Evolutionary conservation across 2,329 filamentous ascomycete species (phyloP).

Genomic region (Claviceps capensis): DNA sequence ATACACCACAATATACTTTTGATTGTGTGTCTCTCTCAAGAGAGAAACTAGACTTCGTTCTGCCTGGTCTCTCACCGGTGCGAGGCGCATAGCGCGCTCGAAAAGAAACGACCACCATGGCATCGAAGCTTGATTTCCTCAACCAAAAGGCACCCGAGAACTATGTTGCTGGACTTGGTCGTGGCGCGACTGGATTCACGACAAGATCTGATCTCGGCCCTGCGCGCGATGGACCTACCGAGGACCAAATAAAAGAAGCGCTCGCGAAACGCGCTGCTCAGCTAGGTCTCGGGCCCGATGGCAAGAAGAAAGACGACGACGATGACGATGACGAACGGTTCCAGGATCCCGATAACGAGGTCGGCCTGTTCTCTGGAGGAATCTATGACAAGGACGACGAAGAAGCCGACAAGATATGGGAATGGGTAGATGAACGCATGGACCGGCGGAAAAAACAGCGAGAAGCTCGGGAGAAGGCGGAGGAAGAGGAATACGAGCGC

Average conservation of each 20-base stretch:
- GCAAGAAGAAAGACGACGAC: constrained; percentile 59
- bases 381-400: constrained; percentile 97
- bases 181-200: constrained; percentile 95
- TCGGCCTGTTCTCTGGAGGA: constrained; percentile 86
- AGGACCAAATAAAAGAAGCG: constrained; percentile 96
- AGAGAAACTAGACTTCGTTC: neutral
- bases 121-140: constrained; percentile 64
- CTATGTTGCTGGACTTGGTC: constrained; percentile 90
- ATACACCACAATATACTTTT: no score
- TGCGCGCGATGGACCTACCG: constrained; percentile 84
- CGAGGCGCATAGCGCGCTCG: constrained; percentile 3
- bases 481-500: constrained; percentile 87
- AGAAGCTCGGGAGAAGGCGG: constrained; percentile 85
- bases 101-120: constrained; percentile 15
- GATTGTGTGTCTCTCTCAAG: no score
- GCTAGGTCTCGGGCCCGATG: constrained; percentile 56
- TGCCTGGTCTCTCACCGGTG: neutral
- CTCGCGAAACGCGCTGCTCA: constrained; percentile 85
- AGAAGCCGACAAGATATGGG: constrained; percentile 92
- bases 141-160: constrained; percentile 76
- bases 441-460: constrained; percentile 79
- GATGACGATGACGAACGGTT: constrained; percentile 69
- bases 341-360: constrained; percentile 94
- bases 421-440: constrained; percentile 95
- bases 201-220: constrained; percentile 94